Base-by-base conservation (phyloP, 331 rosid species). In the Malus hybrid region DNA sequence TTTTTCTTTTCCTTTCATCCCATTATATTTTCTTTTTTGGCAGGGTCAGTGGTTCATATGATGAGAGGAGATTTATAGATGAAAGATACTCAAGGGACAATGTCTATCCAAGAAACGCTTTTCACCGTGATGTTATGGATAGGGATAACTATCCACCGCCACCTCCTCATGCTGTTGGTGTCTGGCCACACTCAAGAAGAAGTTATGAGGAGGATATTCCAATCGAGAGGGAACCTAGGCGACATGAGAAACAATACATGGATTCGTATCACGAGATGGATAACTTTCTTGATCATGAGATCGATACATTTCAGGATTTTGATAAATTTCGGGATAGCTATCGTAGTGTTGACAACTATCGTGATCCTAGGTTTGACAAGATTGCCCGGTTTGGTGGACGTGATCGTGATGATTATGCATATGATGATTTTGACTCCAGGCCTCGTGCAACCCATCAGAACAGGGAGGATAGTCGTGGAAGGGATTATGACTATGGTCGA, bases 401-500 rank as follows among this genome's bases (percentile, higher is more conserved):
- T 78, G 96, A 88, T 56, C 88, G 74, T 67, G 95, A 89, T 70
- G 97, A 90, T 75, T 92, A 88, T 86, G 81, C 84, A 11, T 88
- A 87, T 78, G 97, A 90, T 86, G 96, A 92, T 81, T 89, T 87
- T 76, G 93, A 88, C 55, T 80, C 86, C 78, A 86, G 87, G 83
- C 87, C 97, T 19, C 87, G 84, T 16, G 78, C 66, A 61, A 79
- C 90, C 44, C 91, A 83, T 80, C 90, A 80, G 73, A 92, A 80
- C 39, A 89, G 97, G 87, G 99, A 92, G 84, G 96, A 84, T 76
- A 92, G 97, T 77, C 87, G 79, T 80, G 99, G 89, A 64, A 86
- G 93, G 84, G 97, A 92, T 80, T 80, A 89, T 73, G 95, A 92
- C 79, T 81, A 86, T 83, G 85, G 87, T 39, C 86, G 86, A 33